Base-by-base conservation (phyloP, 495 filamentous ascomycete species). In the Penicillium turbatum region DNA sequence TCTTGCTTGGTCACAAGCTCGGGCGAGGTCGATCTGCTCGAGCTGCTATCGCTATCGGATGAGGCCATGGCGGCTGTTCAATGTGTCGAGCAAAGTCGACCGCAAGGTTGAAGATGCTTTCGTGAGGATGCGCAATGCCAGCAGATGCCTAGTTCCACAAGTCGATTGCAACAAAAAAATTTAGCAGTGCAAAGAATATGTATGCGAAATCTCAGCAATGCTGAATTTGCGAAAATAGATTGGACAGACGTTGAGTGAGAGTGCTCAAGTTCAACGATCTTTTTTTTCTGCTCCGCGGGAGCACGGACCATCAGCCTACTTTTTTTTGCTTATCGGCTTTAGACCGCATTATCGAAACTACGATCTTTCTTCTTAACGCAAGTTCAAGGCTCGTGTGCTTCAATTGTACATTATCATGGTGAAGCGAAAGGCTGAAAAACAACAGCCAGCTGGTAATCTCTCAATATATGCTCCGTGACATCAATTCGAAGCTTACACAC, bases 381-480 rank as follows among this genome's bases (percentile, higher is more conserved):
- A 48, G 35, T 17, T 39, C 37, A 27, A 19, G 21, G 39, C 21
- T 6, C 5, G 36, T 40, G 42, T 35, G 19, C 30, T 24, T 45
- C 37, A 36, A 34, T 41, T 41, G 15, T 12, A 48, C 27, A 52
- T 46, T 47, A 72, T 29, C 19, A 49, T 38, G 47, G 24, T 74
- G 69, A 77, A 77, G 54, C 60, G 74, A 54, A 77, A 77, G 52
- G 74, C 70, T 19, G 72, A 77, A 31, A 75, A 75, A 40, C 69
- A 68, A 50, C 67, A 70, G 49, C 11, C 53, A 24, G 60, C 69
- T 54, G 70, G 72, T 77, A 67, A 47, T 39, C 9, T 24, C 5
- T 13, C 26, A n/a, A 17, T 45, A 6, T 15, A 26, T 38, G 1
- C n/a, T 19, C 11, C 32, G 17, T 8, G 3, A 34, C 27, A 11